Evolutionary conservation across 768 basidiomycete species (phyloP), one percentile per base, ranked within the genome.

Genomic region (Lentinula guzmanii): DNA sequence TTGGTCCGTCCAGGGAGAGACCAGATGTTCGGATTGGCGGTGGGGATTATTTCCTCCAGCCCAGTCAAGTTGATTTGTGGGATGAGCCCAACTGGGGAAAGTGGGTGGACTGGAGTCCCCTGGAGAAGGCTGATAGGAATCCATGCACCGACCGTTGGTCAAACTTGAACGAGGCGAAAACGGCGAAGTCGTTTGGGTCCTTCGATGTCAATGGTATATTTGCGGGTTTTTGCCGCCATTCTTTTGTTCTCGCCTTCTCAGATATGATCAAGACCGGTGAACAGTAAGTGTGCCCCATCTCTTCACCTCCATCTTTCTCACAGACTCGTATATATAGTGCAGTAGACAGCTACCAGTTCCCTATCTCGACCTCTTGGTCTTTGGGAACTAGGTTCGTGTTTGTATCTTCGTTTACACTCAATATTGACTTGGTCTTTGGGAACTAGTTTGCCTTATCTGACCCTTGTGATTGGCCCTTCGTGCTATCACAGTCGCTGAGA

Each of bases 251-350:
- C 1, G n/a, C 62, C 0, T 66, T 64, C 0, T 61, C 56, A 9
- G 71, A 70, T 53, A 74, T 70, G 71, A 66, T 73, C 5, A 60
- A 61, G n/a, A 72, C 70, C 55, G 70, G 72, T 1, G 70, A 74
- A 42, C 61, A 18, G 33, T 51, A 15, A 53, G 16, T 18, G 28
- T 8, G 16, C 21, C 21, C 9, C 9, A 15, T 24, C 9, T 50
- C 34, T 52, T 54, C 21, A 21, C 13, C 16, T 18, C 8, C 16
- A 41, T 7, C 28, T n/a, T 21, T 21, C 39, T 43, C 21, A 21
- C n/a, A n/a, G n/a, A n/a, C n/a, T n/a, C n/a, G n/a, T n/a, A n/a
- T n/a, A n/a, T n/a, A n/a, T n/a, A n/a, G n/a, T n/a, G n/a, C n/a
- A n/a, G n/a, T n/a, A n/a, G n/a, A n/a, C n/a, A n/a, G n/a, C n/a